Conservation (phyloP, 2,329 filamentous ascomycete genomes). For the Neophaeococcomyces mojaviensis region DNA sequence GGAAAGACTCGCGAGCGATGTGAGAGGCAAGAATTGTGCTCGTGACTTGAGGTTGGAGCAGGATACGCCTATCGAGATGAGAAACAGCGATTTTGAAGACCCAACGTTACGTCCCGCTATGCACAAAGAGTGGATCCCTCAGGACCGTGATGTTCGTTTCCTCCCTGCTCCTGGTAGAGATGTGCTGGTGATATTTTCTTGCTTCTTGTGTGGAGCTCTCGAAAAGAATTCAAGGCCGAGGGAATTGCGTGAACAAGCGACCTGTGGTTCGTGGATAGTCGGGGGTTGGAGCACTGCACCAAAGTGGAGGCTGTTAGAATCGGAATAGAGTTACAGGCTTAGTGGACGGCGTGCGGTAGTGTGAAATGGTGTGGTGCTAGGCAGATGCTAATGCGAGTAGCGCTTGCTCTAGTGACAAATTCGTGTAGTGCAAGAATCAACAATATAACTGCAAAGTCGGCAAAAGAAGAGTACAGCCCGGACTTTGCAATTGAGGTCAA, state of each 20-base stretch:
- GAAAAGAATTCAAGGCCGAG: neutral
- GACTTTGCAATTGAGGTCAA: neutral
- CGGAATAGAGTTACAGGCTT: neutral
- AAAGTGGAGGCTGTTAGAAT: neutral
- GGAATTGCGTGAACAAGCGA: neutral
- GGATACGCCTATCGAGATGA: constrained; percentile 8
- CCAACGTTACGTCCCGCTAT: constrained; percentile 6
- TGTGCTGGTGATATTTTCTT: neutral
- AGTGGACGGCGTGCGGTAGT: neutral
- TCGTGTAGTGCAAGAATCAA: too few species aligned
- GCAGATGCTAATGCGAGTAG: too few species aligned
- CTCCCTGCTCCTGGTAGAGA: neutral
- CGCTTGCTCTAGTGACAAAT: too few species aligned
- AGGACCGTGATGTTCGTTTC: constrained; percentile 2
- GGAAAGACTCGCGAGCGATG: neutral
- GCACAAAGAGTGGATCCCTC: neutral
- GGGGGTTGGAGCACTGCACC: constrained; percentile 3
- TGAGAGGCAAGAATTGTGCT: neutral
- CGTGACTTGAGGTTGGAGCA: constrained; percentile 6
- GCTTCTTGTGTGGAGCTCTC: neutral
- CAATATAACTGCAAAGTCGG: too few species aligned
- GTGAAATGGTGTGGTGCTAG: too few species aligned
- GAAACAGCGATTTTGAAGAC: neutral
- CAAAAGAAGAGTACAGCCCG: too few species aligned
- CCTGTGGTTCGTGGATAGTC: constrained; percentile 1